Percentiles rank a stretch among this genome's conserved stretches.
phyloP scores from a whole-genome alignment of 2,329 filamentous ascomycete species.

The Colletotrichum noveboracense region DNA sequence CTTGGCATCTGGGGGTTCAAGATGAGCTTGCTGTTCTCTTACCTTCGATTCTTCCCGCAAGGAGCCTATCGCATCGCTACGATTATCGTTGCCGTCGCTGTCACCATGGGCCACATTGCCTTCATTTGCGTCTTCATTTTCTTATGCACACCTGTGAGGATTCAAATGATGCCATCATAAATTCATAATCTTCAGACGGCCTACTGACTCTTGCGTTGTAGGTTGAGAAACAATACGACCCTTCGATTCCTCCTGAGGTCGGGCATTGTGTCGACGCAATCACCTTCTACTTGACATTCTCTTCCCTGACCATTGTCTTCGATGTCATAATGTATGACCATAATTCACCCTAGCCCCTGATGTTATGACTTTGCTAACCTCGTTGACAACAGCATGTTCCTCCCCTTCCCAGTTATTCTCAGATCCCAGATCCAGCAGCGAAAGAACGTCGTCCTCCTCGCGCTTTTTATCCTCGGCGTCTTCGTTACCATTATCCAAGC shows the following conservation, averaged over 20 bases:
- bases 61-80: constrained; percentile 36
- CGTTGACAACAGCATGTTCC: constrained; percentile 34
- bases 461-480: constrained; percentile 52
- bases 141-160: constrained; percentile 36
- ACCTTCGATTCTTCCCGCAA: constrained; percentile 48
- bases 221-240: constrained; percentile 45
- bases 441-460: constrained; percentile 46
- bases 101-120: constrained; percentile 42
- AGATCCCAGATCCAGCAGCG: constrained; percentile 39
- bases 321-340: constrained; percentile 42
- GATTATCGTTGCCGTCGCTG: constrained; percentile 35
- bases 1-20: constrained; percentile 51
- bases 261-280: constrained; percentile 43
- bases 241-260: constrained; percentile 29
- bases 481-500: constrained; percentile 57
- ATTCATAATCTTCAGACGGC: fast-evolving
- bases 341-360: background rate
- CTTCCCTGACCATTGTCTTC: constrained; percentile 45
- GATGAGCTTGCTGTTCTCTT: constrained; percentile 46
- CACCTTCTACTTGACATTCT: constrained; percentile 47
- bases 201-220: background rate
- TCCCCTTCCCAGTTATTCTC: constrained; percentile 45
- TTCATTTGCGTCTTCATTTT: constrained; percentile 41
- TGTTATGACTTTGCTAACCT: fast-evolving
- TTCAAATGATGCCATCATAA: too few species aligned